Percentiles rank a stretch among this genome's conserved stretches.
Evolutionary conservation across 129 eudicot genomes (phyloP).

Genomic region (Flaveria robusta): DNA sequence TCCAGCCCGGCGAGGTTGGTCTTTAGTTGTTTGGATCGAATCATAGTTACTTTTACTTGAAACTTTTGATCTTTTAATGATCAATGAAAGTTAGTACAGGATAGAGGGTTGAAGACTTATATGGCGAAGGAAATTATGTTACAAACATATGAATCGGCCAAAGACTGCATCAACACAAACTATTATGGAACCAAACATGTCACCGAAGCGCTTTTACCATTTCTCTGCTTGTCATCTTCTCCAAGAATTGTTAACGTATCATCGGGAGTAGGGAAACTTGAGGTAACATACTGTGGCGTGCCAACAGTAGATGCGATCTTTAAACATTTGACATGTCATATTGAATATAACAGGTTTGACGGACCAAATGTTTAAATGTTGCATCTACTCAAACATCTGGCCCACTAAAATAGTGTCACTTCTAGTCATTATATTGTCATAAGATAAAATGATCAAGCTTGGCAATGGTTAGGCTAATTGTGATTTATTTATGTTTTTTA

Average conservation of each 20-base stretch:
- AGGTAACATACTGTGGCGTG: constrained; percentile 4
- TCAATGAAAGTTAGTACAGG: background rate
- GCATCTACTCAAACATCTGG: no score
- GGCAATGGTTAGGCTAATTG: background rate
- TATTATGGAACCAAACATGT: constrained; percentile 31
- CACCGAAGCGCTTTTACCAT: constrained; percentile 30
- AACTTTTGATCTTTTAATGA: background rate
- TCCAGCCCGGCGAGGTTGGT: constrained; percentile 18
- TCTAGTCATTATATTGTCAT: no score
- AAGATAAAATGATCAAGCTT: no score
- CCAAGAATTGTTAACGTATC: constrained; percentile 29
- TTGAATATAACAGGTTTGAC: no score
- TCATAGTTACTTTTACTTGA: background rate
- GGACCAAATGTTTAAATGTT: no score
- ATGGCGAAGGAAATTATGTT: constrained; percentile 8
- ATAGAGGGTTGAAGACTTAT: background rate
- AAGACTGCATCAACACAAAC: constrained; percentile 19
- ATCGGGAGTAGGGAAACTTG: constrained; percentile 24
- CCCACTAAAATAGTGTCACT: no score
- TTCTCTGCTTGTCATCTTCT: constrained; percentile 11
- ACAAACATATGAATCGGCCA: constrained; percentile 30
- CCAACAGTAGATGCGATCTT: background rate
- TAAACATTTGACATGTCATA: background rate
- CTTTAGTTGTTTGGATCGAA: background rate
- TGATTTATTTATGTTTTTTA: background rate